These are phyloP conservation scores for Amesomyces nigricolor DNA, from an alignment of 2,329 filamentous ascomycete genomes.

Conservation along the genomic window DNA sequence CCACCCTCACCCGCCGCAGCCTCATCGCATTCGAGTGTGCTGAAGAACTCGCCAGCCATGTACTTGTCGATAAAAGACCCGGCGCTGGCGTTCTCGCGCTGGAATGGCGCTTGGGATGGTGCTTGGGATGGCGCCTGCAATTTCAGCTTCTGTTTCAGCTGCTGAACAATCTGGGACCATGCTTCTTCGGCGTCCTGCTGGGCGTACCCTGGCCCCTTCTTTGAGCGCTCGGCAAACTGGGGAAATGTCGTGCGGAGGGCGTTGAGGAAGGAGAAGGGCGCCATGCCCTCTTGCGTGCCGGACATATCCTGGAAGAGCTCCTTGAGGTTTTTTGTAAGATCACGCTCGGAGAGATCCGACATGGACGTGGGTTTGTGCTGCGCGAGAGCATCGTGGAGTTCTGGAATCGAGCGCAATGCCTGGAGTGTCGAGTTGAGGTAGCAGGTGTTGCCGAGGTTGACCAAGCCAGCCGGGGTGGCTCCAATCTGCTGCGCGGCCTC, in stretches of 20 bases:
- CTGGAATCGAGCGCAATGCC: conserved; percentile 78
- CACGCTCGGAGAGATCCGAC: conserved; percentile 48
- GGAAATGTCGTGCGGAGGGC: conserved; percentile 75
- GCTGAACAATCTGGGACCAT: conserved; percentile 89
- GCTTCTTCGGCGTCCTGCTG: conserved; percentile 98
- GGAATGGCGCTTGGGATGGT: conserved; percentile 41
- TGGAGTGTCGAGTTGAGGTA: conserved; percentile 98
- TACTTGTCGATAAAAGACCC: conserved; percentile 82
- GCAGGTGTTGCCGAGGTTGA: conserved; percentile 95
- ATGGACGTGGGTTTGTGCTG: conserved; percentile 51
- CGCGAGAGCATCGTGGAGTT: conserved; percentile 73
- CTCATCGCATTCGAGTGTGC: conserved; percentile 78
- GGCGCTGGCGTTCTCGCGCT: conserved; percentile 39
- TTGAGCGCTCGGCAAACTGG: conserved; percentile 87
- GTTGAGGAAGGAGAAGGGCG: conserved; percentile 75
- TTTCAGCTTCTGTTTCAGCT: conserved; percentile 72
- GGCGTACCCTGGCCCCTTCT: conserved; percentile 78
- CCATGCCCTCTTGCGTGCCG: conserved; percentile 80
- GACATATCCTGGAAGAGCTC: conserved; percentile 86
- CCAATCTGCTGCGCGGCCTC: conserved; percentile 78
- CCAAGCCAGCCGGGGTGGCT: conserved; percentile 79
- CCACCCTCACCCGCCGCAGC: conserved; percentile 66
- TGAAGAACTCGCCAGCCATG: conserved; percentile 76
- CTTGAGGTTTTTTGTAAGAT: conserved; percentile 71
- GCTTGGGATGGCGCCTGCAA: conserved; percentile 46